Evolutionary conservation across 345 rosid genomes (phyloP), one percentile per base, ranked within the genome.

Genomic region (Gossypium raimondii): DNA sequence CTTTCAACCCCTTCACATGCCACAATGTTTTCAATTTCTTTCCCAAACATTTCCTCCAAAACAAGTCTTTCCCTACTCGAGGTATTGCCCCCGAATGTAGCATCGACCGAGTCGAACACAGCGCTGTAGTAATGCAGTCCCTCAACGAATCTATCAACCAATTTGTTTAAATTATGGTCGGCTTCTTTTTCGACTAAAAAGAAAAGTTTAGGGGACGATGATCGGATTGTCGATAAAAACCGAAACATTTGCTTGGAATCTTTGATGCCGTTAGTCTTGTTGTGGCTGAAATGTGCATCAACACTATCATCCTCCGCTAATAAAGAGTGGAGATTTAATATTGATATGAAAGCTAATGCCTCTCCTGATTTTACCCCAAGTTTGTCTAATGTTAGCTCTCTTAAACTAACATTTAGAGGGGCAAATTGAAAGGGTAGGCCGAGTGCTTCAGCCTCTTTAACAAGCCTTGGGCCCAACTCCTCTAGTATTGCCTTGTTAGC

Each of bases 81-180:
- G 41, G 8, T 10, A 14, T 41, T 64, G 2, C 62, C 18, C 47
- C 82, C 79, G 2, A 74, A 82, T 12, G 65, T 72, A 0, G 74
- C 72, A 11, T 84, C 90, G 2, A 85, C 74, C 0, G 88, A 83
- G 41, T 89, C 89, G 17, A 85, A 87, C 9, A 84, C 57, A 0
- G 87, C 87, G 18, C 90, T 89, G 53, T 87, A 87, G 45, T 89
- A 89, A 57, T 82, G 83, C 60, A 89, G 75, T 7, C 88, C 86
- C 52, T 84, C 85, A 0, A 79, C 76, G 10, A 85, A 84, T 47
- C 87, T 76, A 38, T 89, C 89, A 0, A 73, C 72, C 22, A 84
- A 67, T 1, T 84, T 72, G 48, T 65, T 80, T 2, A 61, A 11
- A 38, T 87, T 89, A 61, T 85, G 89, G 60, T 87, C 64, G 0